Evolutionary conservation across 805 yeast species (phyloP).

Genomic region (Vanderwaltozyma verrucispora): DNA sequence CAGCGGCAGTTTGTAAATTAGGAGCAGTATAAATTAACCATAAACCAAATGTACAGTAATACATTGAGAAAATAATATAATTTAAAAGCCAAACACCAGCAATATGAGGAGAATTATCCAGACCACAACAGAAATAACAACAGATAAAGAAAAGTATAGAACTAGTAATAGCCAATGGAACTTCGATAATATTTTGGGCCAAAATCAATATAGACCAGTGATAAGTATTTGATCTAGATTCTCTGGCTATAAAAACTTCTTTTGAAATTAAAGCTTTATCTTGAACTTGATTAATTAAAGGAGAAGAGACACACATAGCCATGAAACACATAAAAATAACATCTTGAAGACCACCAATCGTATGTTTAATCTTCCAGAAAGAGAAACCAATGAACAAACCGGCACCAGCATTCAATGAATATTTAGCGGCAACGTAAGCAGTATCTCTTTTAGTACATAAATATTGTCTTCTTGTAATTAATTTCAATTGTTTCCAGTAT

Average conservation of each 20-base stretch:
- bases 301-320: conserved; percentile 46
- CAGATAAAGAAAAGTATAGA: conserved; percentile 27
- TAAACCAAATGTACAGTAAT: conserved; percentile 31
- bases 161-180: conserved; percentile 27
- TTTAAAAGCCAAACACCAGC: conserved; percentile 37
- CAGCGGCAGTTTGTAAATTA: conserved; percentile 22
- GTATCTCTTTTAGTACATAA: conserved; percentile 51
- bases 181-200: conserved; percentile 28
- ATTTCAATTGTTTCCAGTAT: conserved; percentile 34
- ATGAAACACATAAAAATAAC: conserved; percentile 53
- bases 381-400: conserved; percentile 68
- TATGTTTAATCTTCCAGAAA: conserved; percentile 48
- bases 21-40: conserved; percentile 23
- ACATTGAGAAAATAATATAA: conserved; percentile 37
- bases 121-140: conserved; percentile 33
- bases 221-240: conserved; percentile 32
- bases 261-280: conserved; percentile 29
- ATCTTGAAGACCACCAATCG: conserved; percentile 49
- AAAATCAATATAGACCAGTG: conserved; percentile 31
- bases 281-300: conserved; percentile 32
- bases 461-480: conserved; percentile 34
- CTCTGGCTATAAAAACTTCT: conserved; percentile 33
- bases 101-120: conserved; percentile 23
- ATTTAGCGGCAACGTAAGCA: conserved; percentile 50
- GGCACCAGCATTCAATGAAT: conserved; percentile 39